phyloP scores from a whole-genome alignment of 345 rosid species.

The Gossypium raimondii region DNA sequence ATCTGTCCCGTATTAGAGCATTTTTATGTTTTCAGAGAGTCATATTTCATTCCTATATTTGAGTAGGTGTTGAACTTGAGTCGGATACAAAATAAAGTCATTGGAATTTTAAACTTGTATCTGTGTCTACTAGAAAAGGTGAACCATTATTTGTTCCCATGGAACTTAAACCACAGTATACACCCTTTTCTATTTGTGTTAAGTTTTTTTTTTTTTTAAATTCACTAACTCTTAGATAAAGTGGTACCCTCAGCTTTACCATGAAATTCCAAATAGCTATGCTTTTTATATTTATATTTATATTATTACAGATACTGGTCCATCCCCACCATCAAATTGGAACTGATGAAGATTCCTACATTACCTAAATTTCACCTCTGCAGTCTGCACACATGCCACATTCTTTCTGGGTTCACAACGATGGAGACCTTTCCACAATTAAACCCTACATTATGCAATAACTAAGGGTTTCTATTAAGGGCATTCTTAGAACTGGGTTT shows the following conservation, averaged over 20 bases:
- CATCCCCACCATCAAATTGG: neutral
- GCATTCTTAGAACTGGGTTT: neutral
- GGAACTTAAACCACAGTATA: too few relatives aligned
- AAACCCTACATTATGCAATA: neutral
- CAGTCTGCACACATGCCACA: neutral
- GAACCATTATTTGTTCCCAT: too few relatives aligned
- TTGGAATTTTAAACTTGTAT: neutral
- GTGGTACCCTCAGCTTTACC: constrained; percentile 1
- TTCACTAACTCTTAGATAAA: neutral
- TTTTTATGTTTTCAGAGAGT: too few relatives aligned
- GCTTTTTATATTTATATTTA: neutral
- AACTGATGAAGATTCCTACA: constrained; percentile 2
- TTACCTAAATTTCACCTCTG: neutral
- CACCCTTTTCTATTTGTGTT: too few relatives aligned
- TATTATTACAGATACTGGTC: neutral
- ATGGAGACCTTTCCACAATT: neutral
- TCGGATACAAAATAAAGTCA: neutral
- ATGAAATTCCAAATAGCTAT: neutral
- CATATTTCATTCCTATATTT: too few relatives aligned
- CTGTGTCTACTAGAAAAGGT: too few relatives aligned
- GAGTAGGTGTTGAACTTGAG: too few relatives aligned
- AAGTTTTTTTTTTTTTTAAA: neutral
- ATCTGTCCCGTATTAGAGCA: too few relatives aligned
- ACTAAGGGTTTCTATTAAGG: neutral
- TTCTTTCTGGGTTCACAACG: neutral